phyloP scores from a whole-genome alignment of 2,329 filamentous ascomycete genomes.

The Plenodomus tracheiphilus region DNA sequence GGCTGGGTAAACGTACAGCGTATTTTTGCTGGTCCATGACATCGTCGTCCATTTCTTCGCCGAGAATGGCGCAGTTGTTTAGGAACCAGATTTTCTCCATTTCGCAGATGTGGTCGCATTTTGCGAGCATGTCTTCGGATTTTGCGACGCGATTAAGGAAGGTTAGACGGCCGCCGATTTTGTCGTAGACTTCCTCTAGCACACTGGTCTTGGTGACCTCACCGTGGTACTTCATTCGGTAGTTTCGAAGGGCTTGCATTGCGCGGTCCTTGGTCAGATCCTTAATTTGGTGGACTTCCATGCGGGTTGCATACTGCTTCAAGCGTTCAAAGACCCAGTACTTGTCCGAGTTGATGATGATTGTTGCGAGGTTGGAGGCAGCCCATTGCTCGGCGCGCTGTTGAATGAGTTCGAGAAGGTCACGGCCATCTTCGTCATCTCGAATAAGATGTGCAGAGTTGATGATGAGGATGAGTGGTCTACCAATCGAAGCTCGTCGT shows the following conservation, averaged over 20 bases:
- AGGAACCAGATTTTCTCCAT: slow-evolving; percentile 78
- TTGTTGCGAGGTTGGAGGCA: slow-evolving; percentile 83
- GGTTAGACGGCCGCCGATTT: slow-evolving; percentile 83
- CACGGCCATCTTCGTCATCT: slow-evolving; percentile 89
- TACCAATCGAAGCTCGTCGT: slow-evolving; percentile 62
- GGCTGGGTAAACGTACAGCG: slow-evolving; percentile 73
- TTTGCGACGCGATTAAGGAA: slow-evolving; percentile 92
- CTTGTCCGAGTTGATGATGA: slow-evolving; percentile 95
- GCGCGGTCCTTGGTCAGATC: slow-evolving; percentile 82
- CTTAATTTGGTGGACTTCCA: slow-evolving; percentile 86
- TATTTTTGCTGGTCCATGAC: slow-evolving; percentile 99
- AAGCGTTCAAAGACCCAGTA: slow-evolving; percentile 98
- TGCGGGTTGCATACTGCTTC: slow-evolving; percentile 88
- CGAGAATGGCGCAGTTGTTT: slow-evolving; percentile 76
- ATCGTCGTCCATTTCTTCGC: slow-evolving; percentile 85
- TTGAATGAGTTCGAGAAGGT: slow-evolving; percentile 91
- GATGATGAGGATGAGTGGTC: slow-evolving; percentile 87
- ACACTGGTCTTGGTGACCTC: slow-evolving; percentile 60
- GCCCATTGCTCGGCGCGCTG: slow-evolving; percentile 97
- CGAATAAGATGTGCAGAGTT: slow-evolving; percentile 91
- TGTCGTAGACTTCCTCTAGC: slow-evolving; percentile 80
- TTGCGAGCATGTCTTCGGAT: slow-evolving; percentile 74
- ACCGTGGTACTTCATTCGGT: slow-evolving; percentile 76
- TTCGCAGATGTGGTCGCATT: slow-evolving; percentile 72
- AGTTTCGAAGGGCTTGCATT: slow-evolving; percentile 74